These are phyloP conservation scores for Mucor racemosus DNA, from an alignment of 371 early-diverging fungal species.

Conservation along the genomic window DNA sequence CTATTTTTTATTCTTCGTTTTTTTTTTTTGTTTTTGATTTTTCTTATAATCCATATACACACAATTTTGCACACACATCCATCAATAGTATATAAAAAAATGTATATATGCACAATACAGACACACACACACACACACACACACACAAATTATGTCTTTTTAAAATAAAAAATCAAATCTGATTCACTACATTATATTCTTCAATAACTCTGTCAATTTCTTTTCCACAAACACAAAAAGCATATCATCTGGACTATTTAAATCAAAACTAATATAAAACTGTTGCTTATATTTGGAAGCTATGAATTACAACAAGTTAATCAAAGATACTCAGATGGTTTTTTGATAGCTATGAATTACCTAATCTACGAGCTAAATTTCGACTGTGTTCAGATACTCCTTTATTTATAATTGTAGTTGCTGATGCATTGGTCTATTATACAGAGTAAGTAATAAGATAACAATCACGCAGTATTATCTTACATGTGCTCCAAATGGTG, in stretches of 20 bases:
- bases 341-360: constrained; percentile 21
- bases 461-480: not conserved
- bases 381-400: constrained; percentile 47
- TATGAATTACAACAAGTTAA: constrained; percentile 9
- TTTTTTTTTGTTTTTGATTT: not conserved
- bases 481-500: constrained; percentile 39
- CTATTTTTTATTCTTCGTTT: not conserved
- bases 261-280: constrained; percentile 46
- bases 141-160: too few relatives aligned
- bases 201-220: constrained; percentile 45
- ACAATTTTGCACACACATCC: not conserved
- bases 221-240: constrained; percentile 53
- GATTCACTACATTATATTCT: constrained; percentile 14
- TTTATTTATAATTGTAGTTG: constrained; percentile 52
- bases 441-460: not conserved
- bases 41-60: constrained; percentile 3
- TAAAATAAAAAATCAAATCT: too few relatives aligned
- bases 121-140: too few relatives aligned
- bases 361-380: constrained; percentile 47
- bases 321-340: not conserved
- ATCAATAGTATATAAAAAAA: not conserved
- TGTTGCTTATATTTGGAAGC: constrained; percentile 48
- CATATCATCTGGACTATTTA: constrained; percentile 44
- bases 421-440: constrained; percentile 37
- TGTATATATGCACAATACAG: constrained; percentile 6